phyloP scores from a whole-genome alignment of 1,139 yeast species.

The Saccharomycopsis phalli region DNA sequence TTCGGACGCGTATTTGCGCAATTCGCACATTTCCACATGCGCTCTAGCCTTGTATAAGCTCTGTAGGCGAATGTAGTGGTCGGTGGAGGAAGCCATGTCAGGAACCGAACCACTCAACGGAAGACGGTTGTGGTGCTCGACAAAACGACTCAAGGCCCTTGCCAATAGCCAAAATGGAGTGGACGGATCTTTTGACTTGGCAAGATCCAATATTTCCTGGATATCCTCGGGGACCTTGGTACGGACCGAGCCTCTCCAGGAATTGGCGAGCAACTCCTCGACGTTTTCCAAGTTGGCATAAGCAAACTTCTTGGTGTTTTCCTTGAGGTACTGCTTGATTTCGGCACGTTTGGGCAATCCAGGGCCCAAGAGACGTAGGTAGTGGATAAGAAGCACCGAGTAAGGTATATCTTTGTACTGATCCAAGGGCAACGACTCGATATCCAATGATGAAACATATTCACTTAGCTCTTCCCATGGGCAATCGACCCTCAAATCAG shows the following conservation, averaged over 20 bases:
- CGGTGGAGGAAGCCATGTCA: constrained; percentile 81
- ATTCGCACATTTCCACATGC: constrained; percentile 35
- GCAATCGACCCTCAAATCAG: constrained; percentile 60
- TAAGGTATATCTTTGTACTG: constrained; percentile 70
- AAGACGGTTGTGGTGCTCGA: constrained; percentile 34
- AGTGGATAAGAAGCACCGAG: constrained; percentile 31
- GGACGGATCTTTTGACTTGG: constrained; percentile 2
- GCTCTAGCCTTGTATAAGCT: constrained; percentile 52
- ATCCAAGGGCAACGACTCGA: constrained; percentile 38
- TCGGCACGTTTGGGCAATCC: constrained; percentile 28
- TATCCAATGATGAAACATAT: constrained; percentile 43
- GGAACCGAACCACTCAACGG: constrained; percentile 77
- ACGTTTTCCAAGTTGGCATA: constrained; percentile 47
- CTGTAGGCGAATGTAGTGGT: constrained; percentile 50
- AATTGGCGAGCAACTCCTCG: constrained; percentile 57
- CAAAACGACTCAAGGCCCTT: constrained; percentile 46
- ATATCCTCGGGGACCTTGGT: constrained; percentile 26
- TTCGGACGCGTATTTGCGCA: constrained; percentile 30
- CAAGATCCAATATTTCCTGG: constrained; percentile 29
- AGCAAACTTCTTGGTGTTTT: constrained; percentile 30
- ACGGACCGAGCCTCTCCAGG: constrained; percentile 39
- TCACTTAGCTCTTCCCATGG: constrained; percentile 71
- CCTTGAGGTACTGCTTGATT: constrained; percentile 32
- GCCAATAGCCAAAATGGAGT: constrained; percentile 55
- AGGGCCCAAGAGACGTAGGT: constrained; percentile 10